Evolutionary conservation across 495 filamentous ascomycete species (phyloP).

Genomic region (Chlorociboria aeruginascens): DNA sequence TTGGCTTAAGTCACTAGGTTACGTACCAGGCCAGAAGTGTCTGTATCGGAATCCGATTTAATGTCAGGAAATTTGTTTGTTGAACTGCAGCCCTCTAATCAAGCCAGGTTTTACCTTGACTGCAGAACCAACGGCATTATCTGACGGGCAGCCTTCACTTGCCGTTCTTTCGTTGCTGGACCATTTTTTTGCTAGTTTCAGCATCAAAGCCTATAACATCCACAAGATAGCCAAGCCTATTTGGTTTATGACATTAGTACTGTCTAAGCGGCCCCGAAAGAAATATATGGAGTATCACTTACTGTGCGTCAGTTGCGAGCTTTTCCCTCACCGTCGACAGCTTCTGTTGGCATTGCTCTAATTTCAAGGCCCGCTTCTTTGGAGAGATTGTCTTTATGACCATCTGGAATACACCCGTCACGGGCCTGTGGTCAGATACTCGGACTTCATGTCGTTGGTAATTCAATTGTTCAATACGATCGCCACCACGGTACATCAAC

Average conservation of each 20-base stretch:
- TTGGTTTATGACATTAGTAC: background rate
- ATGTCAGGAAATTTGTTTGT: too few species aligned
- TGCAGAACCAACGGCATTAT: too few species aligned
- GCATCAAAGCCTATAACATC: slow-evolving; percentile 12
- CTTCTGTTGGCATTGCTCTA: slow-evolving; percentile 57
- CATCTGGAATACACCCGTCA: slow-evolving; percentile 71
- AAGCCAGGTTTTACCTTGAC: too few species aligned
- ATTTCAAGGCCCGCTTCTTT: slow-evolving; percentile 47
- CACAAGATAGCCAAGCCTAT: slow-evolving; percentile 15
- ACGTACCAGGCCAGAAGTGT: too few species aligned
- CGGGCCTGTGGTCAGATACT: slow-evolving; percentile 86
- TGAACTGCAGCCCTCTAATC: too few species aligned
- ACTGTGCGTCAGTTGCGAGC: slow-evolving; percentile 15
- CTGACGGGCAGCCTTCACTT: background rate
- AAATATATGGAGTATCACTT: background rate
- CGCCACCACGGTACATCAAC: slow-evolving; percentile 72
- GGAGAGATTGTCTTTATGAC: slow-evolving; percentile 68
- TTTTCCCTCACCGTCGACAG: slow-evolving; percentile 58
- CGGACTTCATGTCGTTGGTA: slow-evolving; percentile 82
- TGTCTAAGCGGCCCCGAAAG: background rate
- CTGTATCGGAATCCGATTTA: too few species aligned
- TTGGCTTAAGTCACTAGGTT: too few species aligned
- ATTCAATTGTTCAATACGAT: slow-evolving; percentile 73
- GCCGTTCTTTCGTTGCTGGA: slow-evolving; percentile 2
- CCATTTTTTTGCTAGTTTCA: slow-evolving; percentile 9